These are phyloP conservation scores for Pseudoperonospora humuli DNA, from an alignment of 352 stramenopile genomes.

Conservation along the genomic window DNA sequence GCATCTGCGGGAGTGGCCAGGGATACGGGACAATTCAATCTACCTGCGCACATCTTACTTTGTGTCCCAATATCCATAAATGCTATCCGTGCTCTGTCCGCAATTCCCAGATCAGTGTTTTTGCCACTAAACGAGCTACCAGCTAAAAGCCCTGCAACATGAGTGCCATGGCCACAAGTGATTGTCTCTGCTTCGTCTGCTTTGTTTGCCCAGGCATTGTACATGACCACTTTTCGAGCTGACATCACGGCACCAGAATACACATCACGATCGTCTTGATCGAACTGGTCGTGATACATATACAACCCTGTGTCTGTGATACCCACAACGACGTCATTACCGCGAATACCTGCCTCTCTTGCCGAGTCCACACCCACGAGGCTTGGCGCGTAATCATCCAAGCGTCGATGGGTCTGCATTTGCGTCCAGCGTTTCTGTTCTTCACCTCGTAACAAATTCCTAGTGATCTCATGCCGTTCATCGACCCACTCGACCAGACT, in stretches of 20 bases:
- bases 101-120: conserved; percentile 58
- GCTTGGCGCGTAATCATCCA: conserved; percentile 53
- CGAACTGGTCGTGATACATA: conserved; percentile 77
- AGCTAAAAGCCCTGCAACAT: conserved; percentile 74
- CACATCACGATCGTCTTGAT: conserved; percentile 50
- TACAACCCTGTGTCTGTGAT: conserved; percentile 80
- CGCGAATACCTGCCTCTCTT: conserved; percentile 50
- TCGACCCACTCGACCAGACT: conserved; percentile 60
- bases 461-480: conserved; percentile 27
- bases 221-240: conserved; percentile 70
- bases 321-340: conserved; percentile 66
- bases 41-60: conserved; percentile 33
- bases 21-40: conserved; percentile 41
- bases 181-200: conserved; percentile 58
- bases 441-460: conserved; percentile 26
- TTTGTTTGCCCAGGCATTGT: conserved; percentile 65
- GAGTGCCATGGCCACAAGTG: conserved; percentile 82
- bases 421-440: conserved; percentile 17
- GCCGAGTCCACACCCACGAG: conserved; percentile 62
- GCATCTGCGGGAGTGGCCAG: conserved; percentile 60
- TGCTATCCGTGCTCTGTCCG: conserved; percentile 71
- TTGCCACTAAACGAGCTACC: conserved; percentile 65
- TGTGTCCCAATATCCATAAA: conserved; percentile 88
- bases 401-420: conserved; percentile 28
- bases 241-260: conserved; percentile 31